A percentile compares a stretch with the other conserved stretches of the same genome.
Evolutionary conservation across 495 filamentous ascomycete genomes (phyloP).

Genomic region (Podospora fimiseda): DNA sequence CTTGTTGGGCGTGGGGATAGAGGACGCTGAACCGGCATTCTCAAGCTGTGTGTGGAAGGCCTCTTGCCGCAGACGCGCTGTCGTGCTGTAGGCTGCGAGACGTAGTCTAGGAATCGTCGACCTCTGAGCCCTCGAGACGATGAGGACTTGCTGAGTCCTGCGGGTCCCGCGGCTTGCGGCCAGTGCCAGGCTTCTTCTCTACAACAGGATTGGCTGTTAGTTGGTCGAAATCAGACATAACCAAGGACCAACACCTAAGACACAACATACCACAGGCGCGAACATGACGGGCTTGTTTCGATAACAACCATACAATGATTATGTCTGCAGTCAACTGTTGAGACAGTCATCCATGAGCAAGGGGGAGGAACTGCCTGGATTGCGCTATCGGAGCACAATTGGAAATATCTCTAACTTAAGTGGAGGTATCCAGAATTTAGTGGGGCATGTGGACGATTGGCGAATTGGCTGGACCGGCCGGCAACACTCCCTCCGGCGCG

Average conservation of each 20-base stretch:
- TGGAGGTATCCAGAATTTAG: conserved; percentile 11
- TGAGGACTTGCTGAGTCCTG: conserved; percentile 14
- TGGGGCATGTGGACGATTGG: background rate
- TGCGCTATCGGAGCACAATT: conserved; percentile 11
- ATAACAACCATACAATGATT: background rate
- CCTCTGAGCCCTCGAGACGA: conserved; percentile 8
- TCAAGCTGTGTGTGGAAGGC: conserved; percentile 26
- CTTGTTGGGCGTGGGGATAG: conserved; percentile 2
- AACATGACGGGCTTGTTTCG: conserved; percentile 18
- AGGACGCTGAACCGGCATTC: conserved; percentile 6
- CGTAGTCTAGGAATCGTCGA: conserved; percentile 5
- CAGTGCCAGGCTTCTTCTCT: conserved; percentile 28
- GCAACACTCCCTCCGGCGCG: too few relatives aligned
- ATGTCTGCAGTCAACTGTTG: background rate
- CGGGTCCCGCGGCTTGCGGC: conserved; percentile 19
- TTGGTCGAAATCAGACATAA: background rate
- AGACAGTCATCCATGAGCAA: background rate
- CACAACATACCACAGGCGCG: conserved; percentile 18
- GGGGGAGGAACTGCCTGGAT: background rate
- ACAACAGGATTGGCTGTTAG: conserved; percentile 1
- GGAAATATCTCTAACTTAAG: conserved; percentile 5
- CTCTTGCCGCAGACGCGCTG: conserved; percentile 17
- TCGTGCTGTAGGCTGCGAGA: conserved; percentile 20
- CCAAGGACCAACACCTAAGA: background rate
- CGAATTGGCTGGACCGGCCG: background rate